Evolutionary conservation across 1,139 yeast species (phyloP), one percentile per base, ranked within the genome.

Genomic region (Scheffersomyces titani): DNA sequence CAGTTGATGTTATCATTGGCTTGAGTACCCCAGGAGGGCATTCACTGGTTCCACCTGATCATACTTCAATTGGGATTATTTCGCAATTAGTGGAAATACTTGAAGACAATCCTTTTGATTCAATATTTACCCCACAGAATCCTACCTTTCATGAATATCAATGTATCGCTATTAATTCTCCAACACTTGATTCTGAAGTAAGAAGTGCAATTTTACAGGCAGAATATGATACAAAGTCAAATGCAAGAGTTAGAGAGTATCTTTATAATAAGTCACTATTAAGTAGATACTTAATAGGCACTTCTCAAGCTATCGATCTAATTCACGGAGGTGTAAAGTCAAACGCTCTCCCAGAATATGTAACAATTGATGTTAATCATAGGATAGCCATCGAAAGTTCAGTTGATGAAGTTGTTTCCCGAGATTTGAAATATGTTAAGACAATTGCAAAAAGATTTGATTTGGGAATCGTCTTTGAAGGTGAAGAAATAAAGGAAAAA

Each of bases 231-330:
- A 69, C 68, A 50, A 62, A 64, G 45, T 75, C 81, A 20, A 76
- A 76, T 57, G 55, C 70, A 2, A 65, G 66, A 52, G 71, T 74
- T 13, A 58, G 74, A 50, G 57, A 65, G 49, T 59, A 53, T 48
- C 63, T 65, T 46, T 55, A 61, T 22, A 52, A 63, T 19, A 59
- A 65, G 49, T 50, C 54, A 48, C 59, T 60, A 48, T 55, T 64
- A 9, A 62, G 71, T 36, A 71, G 66, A 56, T 76, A 71, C 60
- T 67, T 73, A 53, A 63, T 76, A 16, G 62, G 64, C 53, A 76
- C 81, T 16, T 73, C 80, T 20, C 81, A 76, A 62, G 74, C 81
- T 3, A 62, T 72, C 55, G 80, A 76, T 61, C 68, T 76, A 9
- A 65, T 77, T 47, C 54, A 55, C 2, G 81, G 81, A 6, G 81